Evolutionary conservation across 2,329 filamentous ascomycete genomes (phyloP).

Genomic region (Juglanconis oblonga): DNA sequence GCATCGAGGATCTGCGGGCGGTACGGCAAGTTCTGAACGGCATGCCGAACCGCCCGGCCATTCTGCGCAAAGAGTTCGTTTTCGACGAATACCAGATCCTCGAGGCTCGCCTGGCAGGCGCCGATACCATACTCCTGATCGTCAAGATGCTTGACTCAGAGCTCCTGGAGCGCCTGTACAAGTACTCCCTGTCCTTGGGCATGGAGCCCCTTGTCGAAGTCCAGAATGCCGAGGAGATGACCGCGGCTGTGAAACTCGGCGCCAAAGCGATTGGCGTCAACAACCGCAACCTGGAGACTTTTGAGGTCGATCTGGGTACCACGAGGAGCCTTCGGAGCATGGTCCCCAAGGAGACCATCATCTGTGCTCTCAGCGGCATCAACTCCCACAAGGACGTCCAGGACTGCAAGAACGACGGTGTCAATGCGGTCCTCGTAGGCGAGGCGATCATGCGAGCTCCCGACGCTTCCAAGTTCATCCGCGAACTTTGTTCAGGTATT

Average conservation of each 20-base stretch:
- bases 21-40: conserved; percentile 86
- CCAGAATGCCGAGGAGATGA: conserved; percentile 91
- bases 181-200: conserved; percentile 82
- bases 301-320: conserved; percentile 92
- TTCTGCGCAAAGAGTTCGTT: conserved; percentile 93
- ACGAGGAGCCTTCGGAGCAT: conserved; percentile 84
- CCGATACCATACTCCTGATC: conserved; percentile 91
- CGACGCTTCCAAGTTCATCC: conserved; percentile 79
- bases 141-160: conserved; percentile 92
- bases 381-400: conserved; percentile 84
- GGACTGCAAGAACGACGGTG: conserved; percentile 82
- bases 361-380: conserved; percentile 94
- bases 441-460: conserved; percentile 93
- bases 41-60: conserved; percentile 87
- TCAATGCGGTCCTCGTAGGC: conserved; percentile 89
- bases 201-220: conserved; percentile 99
- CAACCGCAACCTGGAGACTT: conserved; percentile 93
- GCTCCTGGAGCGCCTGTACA: conserved; percentile 74
- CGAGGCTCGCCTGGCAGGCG: conserved; percentile 87
- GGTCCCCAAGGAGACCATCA: conserved; percentile 80
- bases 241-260: conserved; percentile 78
- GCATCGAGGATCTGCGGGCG: conserved; percentile 84
- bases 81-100: conserved; percentile 99
- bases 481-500: conserved; percentile 69
- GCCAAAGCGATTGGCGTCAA: conserved; percentile 95